Evolutionary conservation across 2,329 filamentous ascomycete species (phyloP).

Genomic region (Sporothrix luriei): DNA sequence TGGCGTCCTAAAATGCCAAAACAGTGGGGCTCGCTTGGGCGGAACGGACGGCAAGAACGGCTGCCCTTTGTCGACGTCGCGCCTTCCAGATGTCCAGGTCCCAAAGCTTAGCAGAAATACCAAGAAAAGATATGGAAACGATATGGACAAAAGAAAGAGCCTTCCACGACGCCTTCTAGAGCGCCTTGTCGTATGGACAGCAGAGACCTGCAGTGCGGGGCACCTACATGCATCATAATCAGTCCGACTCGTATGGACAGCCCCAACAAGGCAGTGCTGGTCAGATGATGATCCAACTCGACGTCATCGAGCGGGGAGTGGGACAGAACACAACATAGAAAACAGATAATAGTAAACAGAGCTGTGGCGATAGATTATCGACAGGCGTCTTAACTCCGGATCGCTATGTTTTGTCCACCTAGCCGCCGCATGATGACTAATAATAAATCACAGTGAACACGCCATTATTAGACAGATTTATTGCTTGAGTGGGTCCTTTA

Average conservation of each 20-base stretch:
- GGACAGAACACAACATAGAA: too few relatives aligned
- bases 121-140: neutral
- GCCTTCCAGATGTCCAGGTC: neutral
- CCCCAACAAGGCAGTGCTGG: conserved; percentile 10
- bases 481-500: too few relatives aligned
- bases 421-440: too few relatives aligned
- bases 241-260: neutral
- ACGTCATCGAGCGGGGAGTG: conserved; percentile 15
- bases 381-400: too few relatives aligned
- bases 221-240: too few relatives aligned
- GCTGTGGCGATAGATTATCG: too few relatives aligned
- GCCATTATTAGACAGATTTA: too few relatives aligned
- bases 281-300: conserved; percentile 3
- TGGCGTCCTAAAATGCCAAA: neutral
- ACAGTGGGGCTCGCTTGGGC: neutral
- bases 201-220: neutral
- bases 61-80: neutral
- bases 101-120: conserved; percentile 1
- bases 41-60: neutral
- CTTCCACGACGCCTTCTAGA: neutral
- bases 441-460: too few relatives aligned
- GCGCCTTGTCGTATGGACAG: neutral
- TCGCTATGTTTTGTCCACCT: too few relatives aligned
- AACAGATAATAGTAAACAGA: too few relatives aligned
- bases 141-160: neutral